These are phyloP conservation scores for Coemansia sp. DNA, from an alignment of 192 early-diverging fungal genomes.

Conservation along the genomic window DNA sequence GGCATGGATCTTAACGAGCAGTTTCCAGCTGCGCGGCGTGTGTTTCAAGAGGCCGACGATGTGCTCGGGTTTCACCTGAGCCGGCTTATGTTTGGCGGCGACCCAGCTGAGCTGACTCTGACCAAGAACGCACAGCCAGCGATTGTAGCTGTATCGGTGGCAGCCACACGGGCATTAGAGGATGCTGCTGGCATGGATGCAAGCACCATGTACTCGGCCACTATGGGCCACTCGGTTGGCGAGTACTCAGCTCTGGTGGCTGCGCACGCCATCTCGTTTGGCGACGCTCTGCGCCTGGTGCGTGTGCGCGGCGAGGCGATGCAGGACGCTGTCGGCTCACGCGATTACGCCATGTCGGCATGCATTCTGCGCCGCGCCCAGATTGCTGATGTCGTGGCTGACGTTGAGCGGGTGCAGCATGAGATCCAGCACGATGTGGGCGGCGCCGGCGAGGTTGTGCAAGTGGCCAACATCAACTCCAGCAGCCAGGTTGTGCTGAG, in stretches of 20 bases:
- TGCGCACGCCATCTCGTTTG: constrained; percentile 63
- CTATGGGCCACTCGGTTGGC: constrained; percentile 90
- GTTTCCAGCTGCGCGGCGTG: constrained; percentile 70
- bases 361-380: constrained; percentile 73
- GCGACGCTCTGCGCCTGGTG: constrained; percentile 84
- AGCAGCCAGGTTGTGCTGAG: constrained; percentile 86
- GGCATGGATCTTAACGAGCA: constrained; percentile 79
- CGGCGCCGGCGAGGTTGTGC: constrained; percentile 63
- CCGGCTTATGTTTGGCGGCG: constrained; percentile 85
- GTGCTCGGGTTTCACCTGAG: constrained; percentile 71
- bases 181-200: constrained; percentile 78
- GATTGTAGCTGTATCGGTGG: constrained; percentile 87
- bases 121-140: constrained; percentile 88
- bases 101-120: constrained; percentile 61
- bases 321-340: constrained; percentile 71
- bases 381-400: constrained; percentile 66
- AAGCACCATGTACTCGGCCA: constrained; percentile 68
- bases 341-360: constrained; percentile 85
- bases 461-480: constrained; percentile 87
- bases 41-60: constrained; percentile 90
- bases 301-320: constrained; percentile 85
- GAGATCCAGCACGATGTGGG: constrained; percentile 17
- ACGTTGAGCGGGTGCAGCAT: constrained; percentile 39
- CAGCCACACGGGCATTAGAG: constrained; percentile 80
- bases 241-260: constrained; percentile 84